phyloP scores from a whole-genome alignment of 2,329 filamentous ascomycete genomes.

The Lasiodiplodia citricola region DNA sequence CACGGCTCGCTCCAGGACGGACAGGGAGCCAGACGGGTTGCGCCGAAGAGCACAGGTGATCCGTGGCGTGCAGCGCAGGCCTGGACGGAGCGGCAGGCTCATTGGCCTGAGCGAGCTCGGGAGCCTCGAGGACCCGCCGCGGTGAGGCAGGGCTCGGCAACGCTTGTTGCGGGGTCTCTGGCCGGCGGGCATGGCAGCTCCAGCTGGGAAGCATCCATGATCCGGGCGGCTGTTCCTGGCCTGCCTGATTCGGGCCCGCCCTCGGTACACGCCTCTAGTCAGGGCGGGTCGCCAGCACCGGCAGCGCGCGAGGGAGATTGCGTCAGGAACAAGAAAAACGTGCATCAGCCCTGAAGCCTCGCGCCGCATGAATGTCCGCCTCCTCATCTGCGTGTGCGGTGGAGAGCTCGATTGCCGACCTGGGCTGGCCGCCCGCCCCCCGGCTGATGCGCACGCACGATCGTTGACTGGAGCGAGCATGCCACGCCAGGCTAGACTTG shows the following conservation, averaged over 20 bases:
- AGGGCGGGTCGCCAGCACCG: conserved; percentile 39
- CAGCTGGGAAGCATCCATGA: conserved; percentile 25
- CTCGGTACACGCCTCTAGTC: conserved; percentile 19
- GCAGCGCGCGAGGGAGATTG: conserved; percentile 45
- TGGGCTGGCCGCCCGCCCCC: conserved; percentile 21
- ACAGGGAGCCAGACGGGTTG: conserved; percentile 40
- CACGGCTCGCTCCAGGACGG: conserved; percentile 27
- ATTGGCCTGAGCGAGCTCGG: conserved; percentile 45
- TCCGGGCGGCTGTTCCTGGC: conserved; percentile 27
- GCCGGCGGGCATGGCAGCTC: conserved; percentile 22
- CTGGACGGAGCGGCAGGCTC: conserved; percentile 40
- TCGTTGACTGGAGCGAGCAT: conserved; percentile 32
- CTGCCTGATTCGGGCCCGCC: conserved; percentile 23
- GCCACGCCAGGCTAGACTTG: conserved; percentile 37
- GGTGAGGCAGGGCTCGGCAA: conserved; percentile 47
- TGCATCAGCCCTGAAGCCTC: conserved; percentile 42
- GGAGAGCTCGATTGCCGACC: conserved; percentile 21
- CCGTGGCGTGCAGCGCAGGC: conserved; percentile 44
- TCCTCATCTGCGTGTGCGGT: conserved; percentile 18
- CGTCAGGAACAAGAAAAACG: conserved; percentile 47
- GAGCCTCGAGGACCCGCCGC: conserved; percentile 45
- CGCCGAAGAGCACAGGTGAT: conserved; percentile 45
- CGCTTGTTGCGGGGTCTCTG: conserved; percentile 49
- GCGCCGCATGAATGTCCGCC: conserved; percentile 24
- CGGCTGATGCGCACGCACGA: conserved; percentile 42